phyloP scores from a whole-genome alignment of 2,329 filamentous ascomycete species.

The Hymenoscyphus scutula region DNA sequence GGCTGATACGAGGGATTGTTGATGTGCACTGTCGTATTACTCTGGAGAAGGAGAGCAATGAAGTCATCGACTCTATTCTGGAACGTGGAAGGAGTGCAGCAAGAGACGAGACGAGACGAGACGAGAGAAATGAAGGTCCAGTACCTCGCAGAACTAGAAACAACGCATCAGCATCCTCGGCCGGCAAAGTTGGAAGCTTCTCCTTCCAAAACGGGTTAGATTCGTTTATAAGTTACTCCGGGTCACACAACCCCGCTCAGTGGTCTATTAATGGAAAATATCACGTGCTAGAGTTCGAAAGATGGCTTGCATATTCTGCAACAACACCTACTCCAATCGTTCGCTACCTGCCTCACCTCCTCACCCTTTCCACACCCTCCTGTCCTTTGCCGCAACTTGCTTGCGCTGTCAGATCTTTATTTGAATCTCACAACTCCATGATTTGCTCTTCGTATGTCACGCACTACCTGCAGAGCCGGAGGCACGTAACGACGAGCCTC shows the following conservation, averaged over 20 bases:
- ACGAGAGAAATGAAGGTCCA: neutral
- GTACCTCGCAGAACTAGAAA: neutral
- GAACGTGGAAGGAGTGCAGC: neutral
- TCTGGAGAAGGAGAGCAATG: slow-evolving; percentile 21
- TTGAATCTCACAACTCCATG: neutral
- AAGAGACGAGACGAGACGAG: neutral
- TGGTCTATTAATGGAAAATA: too few relatives aligned
- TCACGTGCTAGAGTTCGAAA: neutral
- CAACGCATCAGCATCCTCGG: neutral
- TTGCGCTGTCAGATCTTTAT: slow-evolving; percentile 1
- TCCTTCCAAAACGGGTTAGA: neutral
- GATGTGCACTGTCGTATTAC: slow-evolving; percentile 16
- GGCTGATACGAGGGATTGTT: slow-evolving; percentile 19
- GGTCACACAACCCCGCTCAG: neutral
- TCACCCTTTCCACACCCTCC: neutral
- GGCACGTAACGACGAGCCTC: neutral
- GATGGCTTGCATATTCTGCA: slow-evolving; percentile 1
- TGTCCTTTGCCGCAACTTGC: neutral
- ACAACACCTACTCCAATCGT: neutral
- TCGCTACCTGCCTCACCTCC: neutral
- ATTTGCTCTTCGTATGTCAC: neutral
- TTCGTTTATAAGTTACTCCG: neutral
- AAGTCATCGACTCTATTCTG: slow-evolving; percentile 23
- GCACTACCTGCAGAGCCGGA: neutral
- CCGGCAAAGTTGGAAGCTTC: neutral